A percentile compares a stretch with the other conserved stretches of the same genome.
Conservation (phyloP, 139 green algal species). For the Picochlorum sp. region DNA sequence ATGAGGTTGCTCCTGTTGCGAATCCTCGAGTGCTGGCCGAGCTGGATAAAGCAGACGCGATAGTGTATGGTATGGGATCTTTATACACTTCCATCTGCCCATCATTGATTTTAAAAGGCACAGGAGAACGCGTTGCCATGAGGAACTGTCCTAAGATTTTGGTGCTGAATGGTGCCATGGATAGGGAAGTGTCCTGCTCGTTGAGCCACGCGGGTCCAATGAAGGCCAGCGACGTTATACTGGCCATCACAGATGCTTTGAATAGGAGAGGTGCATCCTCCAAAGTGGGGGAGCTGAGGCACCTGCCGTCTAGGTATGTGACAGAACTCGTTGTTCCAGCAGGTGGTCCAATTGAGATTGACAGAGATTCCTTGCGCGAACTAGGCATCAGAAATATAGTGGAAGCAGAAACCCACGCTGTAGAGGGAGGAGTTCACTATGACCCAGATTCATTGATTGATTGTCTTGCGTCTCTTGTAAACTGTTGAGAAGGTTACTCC, state of each 20-base stretch:
- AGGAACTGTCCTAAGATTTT: slow-evolving; percentile 62
- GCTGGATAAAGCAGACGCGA: slow-evolving; percentile 55
- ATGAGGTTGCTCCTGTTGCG: slow-evolving; percentile 76
- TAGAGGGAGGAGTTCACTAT: slow-evolving; percentile 36
- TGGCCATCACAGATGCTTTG: slow-evolving; percentile 47
- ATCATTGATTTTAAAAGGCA: slow-evolving; percentile 71
- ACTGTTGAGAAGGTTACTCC: neutral
- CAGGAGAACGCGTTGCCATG: slow-evolving; percentile 73
- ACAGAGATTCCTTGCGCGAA: slow-evolving; percentile 34
- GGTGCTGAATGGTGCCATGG: slow-evolving; percentile 87
- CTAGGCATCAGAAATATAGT: slow-evolving; percentile 58
- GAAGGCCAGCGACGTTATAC: slow-evolving; percentile 76
- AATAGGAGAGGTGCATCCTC: slow-evolving; percentile 42
- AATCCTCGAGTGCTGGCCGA: slow-evolving; percentile 61
- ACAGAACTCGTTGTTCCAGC: slow-evolving; percentile 62
- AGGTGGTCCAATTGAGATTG: slow-evolving; percentile 52
- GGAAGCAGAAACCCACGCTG: slow-evolving; percentile 42
- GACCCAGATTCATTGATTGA: slow-evolving; percentile 60
- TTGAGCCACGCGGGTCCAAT: slow-evolving; percentile 50
- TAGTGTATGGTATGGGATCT: slow-evolving; percentile 96
- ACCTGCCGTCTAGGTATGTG: slow-evolving; percentile 59
- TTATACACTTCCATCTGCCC: slow-evolving; percentile 96
- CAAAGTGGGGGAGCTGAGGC: slow-evolving; percentile 31
- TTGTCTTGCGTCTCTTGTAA: slow-evolving; percentile 43
- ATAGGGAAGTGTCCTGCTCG: slow-evolving; percentile 75